A percentile compares a stretch with the other conserved stretches of the same genome.
These are phyloP conservation scores for Saturnispora quitensis DNA, from an alignment of 805 yeast genomes.

Conservation along the genomic window DNA sequence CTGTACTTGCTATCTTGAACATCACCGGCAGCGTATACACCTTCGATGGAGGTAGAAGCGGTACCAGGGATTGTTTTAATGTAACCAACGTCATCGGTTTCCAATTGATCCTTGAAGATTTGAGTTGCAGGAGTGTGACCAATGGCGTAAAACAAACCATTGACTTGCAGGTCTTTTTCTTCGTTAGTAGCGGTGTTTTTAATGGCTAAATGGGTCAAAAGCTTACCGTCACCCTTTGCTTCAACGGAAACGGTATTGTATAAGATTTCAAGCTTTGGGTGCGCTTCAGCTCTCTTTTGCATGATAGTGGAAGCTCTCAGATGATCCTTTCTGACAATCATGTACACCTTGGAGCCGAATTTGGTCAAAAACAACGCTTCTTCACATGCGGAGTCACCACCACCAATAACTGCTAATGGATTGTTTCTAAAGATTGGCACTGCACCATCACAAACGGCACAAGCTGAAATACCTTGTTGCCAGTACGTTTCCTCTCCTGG, in stretches of 20 bases:
- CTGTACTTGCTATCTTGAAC: conserved; percentile 95
- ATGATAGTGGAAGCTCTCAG: conserved; percentile 93
- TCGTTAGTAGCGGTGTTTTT: conserved; percentile 67
- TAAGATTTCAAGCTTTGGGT: conserved; percentile 84
- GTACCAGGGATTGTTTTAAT: conserved; percentile 86
- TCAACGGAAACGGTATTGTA: conserved; percentile 79
- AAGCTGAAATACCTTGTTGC: conserved; percentile 99
- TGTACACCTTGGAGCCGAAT: conserved; percentile 91
- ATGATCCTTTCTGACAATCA: conserved; percentile 89
- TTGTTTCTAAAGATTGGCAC: conserved; percentile 97
- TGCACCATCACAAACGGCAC: conserved; percentile 99
- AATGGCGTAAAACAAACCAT: conserved; percentile 94
- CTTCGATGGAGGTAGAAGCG: conserved; percentile 73
- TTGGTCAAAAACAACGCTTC: conserved; percentile 96
- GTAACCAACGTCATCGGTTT: conserved; percentile 83
- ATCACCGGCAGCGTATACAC: conserved; percentile 98
- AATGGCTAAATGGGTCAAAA: conserved; percentile 55
- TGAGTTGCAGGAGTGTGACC: conserved; percentile 95
- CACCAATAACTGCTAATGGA: conserved; percentile 96
- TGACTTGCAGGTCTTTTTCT: conserved; percentile 60
- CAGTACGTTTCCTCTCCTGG: conserved; percentile 98
- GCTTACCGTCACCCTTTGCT: conserved; percentile 91
- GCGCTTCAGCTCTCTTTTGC: conserved; percentile 83
- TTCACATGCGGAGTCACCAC: conserved; percentile 99
- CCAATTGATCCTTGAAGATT: conserved; percentile 67